Evolutionary conservation across 2,329 filamentous ascomycete species (phyloP).

Genomic region (Aspergillus pseudoviridinutans): DNA sequence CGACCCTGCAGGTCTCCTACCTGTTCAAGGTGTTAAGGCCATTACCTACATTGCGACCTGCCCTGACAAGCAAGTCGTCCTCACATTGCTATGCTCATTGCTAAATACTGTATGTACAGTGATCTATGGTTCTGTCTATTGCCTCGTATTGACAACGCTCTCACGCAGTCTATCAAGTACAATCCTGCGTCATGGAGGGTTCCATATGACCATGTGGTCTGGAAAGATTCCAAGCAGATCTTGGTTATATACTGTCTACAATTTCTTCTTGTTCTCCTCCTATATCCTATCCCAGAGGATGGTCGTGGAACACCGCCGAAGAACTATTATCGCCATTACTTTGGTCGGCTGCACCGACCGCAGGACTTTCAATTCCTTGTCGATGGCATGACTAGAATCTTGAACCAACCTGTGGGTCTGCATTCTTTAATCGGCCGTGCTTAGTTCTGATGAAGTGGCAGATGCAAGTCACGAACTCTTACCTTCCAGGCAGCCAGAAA

Average conservation of each 20-base stretch:
- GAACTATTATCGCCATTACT: conserved; percentile 91
- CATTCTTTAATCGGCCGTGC: neutral
- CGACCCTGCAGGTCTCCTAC: conserved; percentile 54
- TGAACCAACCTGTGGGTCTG: conserved; percentile 70
- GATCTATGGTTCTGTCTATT: neutral
- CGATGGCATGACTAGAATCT: conserved; percentile 85
- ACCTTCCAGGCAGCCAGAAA: conserved; percentile 78
- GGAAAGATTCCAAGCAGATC: conserved; percentile 84
- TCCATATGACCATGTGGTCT: conserved; percentile 87
- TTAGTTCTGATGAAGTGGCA: conserved; percentile 22
- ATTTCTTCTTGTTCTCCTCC: conserved; percentile 74
- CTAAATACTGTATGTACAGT: conserved; percentile 73
- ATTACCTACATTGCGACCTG: conserved; percentile 87
- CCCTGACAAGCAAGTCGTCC: conserved; percentile 83
- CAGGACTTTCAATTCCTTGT: conserved; percentile 98
- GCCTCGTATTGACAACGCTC: conserved; percentile 8
- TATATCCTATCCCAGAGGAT: conserved; percentile 84
- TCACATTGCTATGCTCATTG: conserved; percentile 86
- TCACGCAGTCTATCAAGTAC: conserved; percentile 76
- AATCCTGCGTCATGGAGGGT: conserved; percentile 92
- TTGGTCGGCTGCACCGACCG: conserved; percentile 82
- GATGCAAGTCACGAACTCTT: conserved; percentile 82
- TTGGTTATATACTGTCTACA: conserved; percentile 91
- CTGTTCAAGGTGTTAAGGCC: conserved; percentile 75
- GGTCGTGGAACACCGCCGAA: conserved; percentile 63